Base-by-base conservation (phyloP, 306 rosid species). In the Rubus parviflorus region DNA sequence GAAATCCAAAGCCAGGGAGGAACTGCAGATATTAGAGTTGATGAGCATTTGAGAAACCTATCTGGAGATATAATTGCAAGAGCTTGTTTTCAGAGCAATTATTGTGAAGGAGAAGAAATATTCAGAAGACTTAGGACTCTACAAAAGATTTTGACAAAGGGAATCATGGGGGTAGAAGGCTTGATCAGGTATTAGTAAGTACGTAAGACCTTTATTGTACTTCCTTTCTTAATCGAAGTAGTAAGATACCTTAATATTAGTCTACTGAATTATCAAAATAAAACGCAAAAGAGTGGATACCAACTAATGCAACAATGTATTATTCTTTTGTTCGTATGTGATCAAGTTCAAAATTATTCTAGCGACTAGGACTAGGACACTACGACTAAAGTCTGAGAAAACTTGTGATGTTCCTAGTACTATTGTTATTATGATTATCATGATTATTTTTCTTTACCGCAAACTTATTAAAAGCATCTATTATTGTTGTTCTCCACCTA, bases 21-120 rank as follows among this genome's bases (percentile, higher is more conserved):
- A 47, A 70, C 11, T 53, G 72, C 79, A 13, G 89, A 83, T 41
- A 80, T 89, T 15, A 82, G 69, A 57, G 8, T 91, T 43, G 89
- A 86, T 75, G 86, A 82, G 4, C 79, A 84, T 79, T 45, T 87
- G 37, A 68, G 83, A 86, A 78, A 86, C 77, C 80, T 89, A 73
- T 91, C 88, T 0, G 88, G 89, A 0, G 86, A 87, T 58, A 85
- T 89, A 62, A 85, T 91, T 38, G 82, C 89, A 0, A 86, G 69
- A 70, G 85, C 92, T 38, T 91, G 87, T 78, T 91, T 91, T 49
- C 90, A 90, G 19, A 89, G 90, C 80, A 83, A 79, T 73, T 91
- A 82, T 83, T 45, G 49, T 3, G 80, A 89, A 73, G 96, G 93
- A 13, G 83, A 80, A 70, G 82, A 87, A 74, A 89, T 89, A 72